Percentiles rank a stretch among this genome's conserved stretches.
Evolutionary conservation across 495 filamentous ascomycete genomes (phyloP).

Genomic region (Cudoniella acicularis): DNA sequence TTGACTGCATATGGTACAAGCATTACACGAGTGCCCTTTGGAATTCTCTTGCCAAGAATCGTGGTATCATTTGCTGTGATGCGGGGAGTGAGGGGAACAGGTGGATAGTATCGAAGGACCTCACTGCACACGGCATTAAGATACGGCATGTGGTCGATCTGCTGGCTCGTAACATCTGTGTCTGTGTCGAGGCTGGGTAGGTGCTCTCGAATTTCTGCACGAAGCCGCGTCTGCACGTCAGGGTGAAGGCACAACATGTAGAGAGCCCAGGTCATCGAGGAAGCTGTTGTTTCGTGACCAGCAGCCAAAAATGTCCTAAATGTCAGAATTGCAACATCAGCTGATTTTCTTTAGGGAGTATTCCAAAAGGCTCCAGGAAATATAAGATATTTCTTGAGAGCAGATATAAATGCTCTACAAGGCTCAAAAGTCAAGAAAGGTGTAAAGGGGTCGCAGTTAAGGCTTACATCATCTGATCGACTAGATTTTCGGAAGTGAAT

Average conservation of each 20-base stretch:
- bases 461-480: constrained; percentile 93
- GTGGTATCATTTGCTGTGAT: constrained; percentile 55
- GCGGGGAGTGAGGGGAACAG: constrained; percentile 53
- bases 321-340: no score
- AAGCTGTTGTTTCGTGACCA: constrained; percentile 73
- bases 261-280: constrained; percentile 52
- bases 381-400: no score
- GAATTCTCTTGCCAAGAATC: constrained; percentile 42
- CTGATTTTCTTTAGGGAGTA: no score
- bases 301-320: constrained; percentile 93
- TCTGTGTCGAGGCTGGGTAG: constrained; percentile 54
- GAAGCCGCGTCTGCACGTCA: constrained; percentile 45
- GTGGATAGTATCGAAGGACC: constrained; percentile 32
- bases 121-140: constrained; percentile 47
- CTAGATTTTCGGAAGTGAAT: constrained; percentile 75
- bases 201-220: constrained; percentile 50
- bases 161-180: constrained; percentile 42
- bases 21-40: constrained; percentile 46
- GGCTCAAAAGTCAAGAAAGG: no score
- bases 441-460: no score
- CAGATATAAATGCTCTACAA: no score
- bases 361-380: no score
- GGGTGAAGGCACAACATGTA: constrained; percentile 47
- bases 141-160: constrained; percentile 54
- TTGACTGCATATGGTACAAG: constrained; percentile 58